These are phyloP conservation scores for Vitis cinerea DNA, from an alignment of 164 flowering plant species.

Conservation along the genomic window DNA sequence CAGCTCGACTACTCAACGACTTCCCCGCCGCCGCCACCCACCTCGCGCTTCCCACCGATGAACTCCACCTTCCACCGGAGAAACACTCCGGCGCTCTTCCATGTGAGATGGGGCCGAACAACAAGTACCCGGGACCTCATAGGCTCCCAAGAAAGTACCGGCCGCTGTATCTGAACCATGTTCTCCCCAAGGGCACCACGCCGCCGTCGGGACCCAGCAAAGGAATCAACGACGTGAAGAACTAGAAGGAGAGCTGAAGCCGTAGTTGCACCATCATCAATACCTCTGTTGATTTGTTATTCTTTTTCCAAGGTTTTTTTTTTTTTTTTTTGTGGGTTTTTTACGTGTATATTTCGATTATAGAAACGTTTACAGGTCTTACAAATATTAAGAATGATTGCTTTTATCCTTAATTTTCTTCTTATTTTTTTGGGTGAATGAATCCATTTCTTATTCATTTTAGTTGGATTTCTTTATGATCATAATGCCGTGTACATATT, in stretches of 20 bases:
- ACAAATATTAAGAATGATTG: too few relatives aligned
- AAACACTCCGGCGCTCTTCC: background rate
- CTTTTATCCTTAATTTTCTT: too few relatives aligned
- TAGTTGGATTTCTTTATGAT: too few relatives aligned
- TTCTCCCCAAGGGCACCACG: slow-evolving; percentile 36
- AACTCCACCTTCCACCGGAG: background rate
- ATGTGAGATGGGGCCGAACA: slow-evolving; percentile 6
- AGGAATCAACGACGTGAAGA: slow-evolving; percentile 25
- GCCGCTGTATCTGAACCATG: slow-evolving; percentile 20
- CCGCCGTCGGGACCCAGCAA: slow-evolving; percentile 51
- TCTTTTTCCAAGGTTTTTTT: too few relatives aligned
- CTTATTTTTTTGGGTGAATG: too few relatives aligned
- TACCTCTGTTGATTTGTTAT: too few relatives aligned
- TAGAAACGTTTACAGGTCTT: too few relatives aligned
- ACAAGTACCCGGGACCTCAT: background rate
- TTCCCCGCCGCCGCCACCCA: background rate
- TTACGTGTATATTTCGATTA: too few relatives aligned
- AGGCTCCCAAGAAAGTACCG: slow-evolving; percentile 17
- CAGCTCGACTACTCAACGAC: slow-evolving; percentile 1
- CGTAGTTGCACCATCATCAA: too few relatives aligned
- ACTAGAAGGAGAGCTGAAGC: slow-evolving; percentile 6
- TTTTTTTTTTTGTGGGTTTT: too few relatives aligned
- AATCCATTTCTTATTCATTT: too few relatives aligned
- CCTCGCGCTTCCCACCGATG: slow-evolving; percentile 4
- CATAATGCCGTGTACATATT: too few relatives aligned